Evolutionary conservation across 768 basidiomycete genomes (phyloP), one percentile per base, ranked within the genome.

Genomic region (Jaapia argillacea): DNA sequence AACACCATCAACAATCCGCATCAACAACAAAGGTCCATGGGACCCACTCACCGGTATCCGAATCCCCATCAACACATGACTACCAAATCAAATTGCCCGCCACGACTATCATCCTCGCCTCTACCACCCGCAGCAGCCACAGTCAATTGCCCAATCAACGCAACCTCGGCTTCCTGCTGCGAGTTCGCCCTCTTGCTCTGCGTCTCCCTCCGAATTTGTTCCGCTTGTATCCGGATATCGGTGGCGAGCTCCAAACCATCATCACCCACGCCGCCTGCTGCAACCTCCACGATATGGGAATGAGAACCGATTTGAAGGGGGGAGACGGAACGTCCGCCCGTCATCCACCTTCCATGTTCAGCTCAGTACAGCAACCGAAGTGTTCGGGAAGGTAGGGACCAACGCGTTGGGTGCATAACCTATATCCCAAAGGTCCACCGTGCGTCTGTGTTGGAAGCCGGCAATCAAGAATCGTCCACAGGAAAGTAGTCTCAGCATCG

Each of bases 41-140:
- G n/a, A 18, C 14, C 20, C 10, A 71, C 85, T 57, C 54, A 90
- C 93, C 23, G 83, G 92, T 52, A 92, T 91, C 33, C 96, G 78
- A 48, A 99, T 99, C 4, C 96, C 96, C 3, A 94, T 99, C 55
- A 99, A 72, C 96, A 99, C 98, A 68, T 99, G 97, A 68, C 60
- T 97, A 92, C n/a, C 91, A 88, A 50, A 99, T 96, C 51, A 98
- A 66, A 60, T 98, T 98, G 1, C 96, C 96, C 0, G 96, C 88
- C 10, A 93, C 64, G 3, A 83, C 81, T 65, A 23, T 74, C 65
- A 40, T 79, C 78, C 16, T 73, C 70, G 36, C 57, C 62, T 41
- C 49, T 54, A 24, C 46, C 51, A 16, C 55, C 24, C 48, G 54
- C 21, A 57, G 55, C 14, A 57, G 47, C 18, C 25, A 44, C 48